Conservation (phyloP, 2,329 filamentous ascomycete genomes). For the Polychaeton citri region DNA sequence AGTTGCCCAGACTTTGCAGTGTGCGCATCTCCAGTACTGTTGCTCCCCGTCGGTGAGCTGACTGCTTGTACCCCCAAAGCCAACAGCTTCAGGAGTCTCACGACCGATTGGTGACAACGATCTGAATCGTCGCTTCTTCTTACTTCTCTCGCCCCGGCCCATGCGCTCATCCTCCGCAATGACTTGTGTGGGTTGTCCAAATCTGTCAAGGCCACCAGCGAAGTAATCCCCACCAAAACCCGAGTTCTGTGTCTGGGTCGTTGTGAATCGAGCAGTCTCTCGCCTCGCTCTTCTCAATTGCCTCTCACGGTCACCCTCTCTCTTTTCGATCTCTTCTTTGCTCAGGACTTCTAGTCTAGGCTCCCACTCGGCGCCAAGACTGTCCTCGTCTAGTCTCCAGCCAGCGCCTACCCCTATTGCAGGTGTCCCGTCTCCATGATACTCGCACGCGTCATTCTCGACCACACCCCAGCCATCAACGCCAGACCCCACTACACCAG, state of each 20-base stretch:
- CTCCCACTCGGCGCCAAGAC: constrained; percentile 49
- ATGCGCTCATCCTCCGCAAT: constrained; percentile 57
- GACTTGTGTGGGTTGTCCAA: constrained; percentile 25
- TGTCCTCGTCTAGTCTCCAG: constrained; percentile 91
- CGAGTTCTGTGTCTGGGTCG: constrained; percentile 32
- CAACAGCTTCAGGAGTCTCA: constrained; percentile 62
- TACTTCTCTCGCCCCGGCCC: constrained; percentile 82
- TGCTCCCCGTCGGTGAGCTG: constrained; percentile 63
- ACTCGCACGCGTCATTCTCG: constrained; percentile 74
- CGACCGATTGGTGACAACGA: constrained; percentile 74
- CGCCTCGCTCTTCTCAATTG: constrained; percentile 75
- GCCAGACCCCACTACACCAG: constrained; percentile 59
- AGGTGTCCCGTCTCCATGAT: constrained; percentile 21
- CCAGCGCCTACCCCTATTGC: constrained; percentile 58
- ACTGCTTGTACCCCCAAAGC: constrained; percentile 51
- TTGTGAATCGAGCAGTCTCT: constrained; percentile 72
- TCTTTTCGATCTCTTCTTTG: constrained; percentile 95
- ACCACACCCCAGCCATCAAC: constrained; percentile 60
- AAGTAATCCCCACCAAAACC: constrained; percentile 38
- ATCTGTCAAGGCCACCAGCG: constrained; percentile 28
- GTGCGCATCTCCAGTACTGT: constrained; percentile 70
- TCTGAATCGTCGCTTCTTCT: constrained; percentile 87
- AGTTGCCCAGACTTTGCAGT: constrained; percentile 78
- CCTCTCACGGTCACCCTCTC: constrained; percentile 84
- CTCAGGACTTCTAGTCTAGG: constrained; percentile 48